Base-by-base conservation (phyloP, 352 stramenopile species). In the Globisporangium nunn region DNA sequence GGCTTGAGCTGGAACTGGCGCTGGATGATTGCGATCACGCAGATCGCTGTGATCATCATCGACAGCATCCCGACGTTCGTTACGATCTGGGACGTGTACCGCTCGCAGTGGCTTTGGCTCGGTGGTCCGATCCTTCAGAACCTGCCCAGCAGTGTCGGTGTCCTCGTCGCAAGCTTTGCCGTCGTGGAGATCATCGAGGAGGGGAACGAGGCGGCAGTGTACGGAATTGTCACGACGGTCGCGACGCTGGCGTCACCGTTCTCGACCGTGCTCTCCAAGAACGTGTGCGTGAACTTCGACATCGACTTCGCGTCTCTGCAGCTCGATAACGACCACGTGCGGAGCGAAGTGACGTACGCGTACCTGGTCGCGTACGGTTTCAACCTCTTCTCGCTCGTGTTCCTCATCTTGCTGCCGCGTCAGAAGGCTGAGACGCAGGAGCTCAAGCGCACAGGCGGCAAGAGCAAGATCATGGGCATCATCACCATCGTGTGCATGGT, bases 1-100 rank as follows among this genome's bases (percentile, higher is more conserved):
- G 71, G 71, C 0, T 56, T 81, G 31, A 68, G 69, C 40, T 84
- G 74, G 74, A 75, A 70, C 60, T 84, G 74, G 74, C 74, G 72
- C 50, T 69, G 57, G 52, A 71, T 79, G 56, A 60, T 80, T 29
- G 68, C 75, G 6, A 30, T 81, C 43, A 67, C 68, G 3, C 50
- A 78, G 46, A 39, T 78, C n/a, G 30, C 49, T 0, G 35, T 66
- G 28, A 46, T 63, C 50, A 8, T 52, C 4, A 43, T 71, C 43
- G 64, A 71, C 43, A 37, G 50, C 33, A 53, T 74, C 37, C 63
- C 61, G 28, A 29, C 54, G 14, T 70, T 70, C 47, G 28, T 68
- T 12, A 77, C 66, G 48, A 68, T 74, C 44, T 77, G 55, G 46
- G 62, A 68, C 40, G 50, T 74, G 50, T 60, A 71, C 30, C 66